These are phyloP conservation scores for Chlorella variabilis DNA, from an alignment of 163 green algal genomes.

Conservation along the genomic window DNA sequence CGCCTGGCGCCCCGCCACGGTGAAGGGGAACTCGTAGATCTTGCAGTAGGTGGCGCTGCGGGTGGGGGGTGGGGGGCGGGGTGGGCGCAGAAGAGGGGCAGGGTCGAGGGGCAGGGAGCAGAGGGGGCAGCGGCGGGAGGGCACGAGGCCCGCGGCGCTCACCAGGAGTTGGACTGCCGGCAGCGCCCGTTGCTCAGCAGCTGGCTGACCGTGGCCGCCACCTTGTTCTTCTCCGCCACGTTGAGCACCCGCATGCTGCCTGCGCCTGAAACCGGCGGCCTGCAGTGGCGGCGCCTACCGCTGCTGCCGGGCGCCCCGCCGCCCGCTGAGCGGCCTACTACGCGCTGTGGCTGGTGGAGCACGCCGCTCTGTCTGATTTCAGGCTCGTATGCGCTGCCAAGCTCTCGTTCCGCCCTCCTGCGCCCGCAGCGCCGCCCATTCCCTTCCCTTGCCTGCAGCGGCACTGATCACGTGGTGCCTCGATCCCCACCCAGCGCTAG, in stretches of 20 bases:
- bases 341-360: no score
- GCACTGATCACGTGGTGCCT: no score
- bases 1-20: conserved; percentile 27
- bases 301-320: not conserved
- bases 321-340: no score
- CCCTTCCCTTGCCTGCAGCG: no score
- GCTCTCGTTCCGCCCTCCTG: no score
- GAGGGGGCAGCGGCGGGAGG: no score
- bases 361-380: no score
- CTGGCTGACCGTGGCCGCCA: conserved; percentile 83
- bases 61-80: not conserved
- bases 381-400: no score
- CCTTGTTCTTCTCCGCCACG: conserved; percentile 94
- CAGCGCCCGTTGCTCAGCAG: conserved; percentile 62
- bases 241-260: conserved; percentile 74
- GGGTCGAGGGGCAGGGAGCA: no score
- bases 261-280: not conserved
- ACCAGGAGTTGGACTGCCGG: conserved; percentile 36
- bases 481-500: no score
- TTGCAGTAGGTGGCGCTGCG: conserved; percentile 54
- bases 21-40: conserved; percentile 48
- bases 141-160: not conserved
- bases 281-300: not conserved
- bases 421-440: no score
- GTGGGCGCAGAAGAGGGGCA: no score